Evolutionary conservation across 2,329 filamentous ascomycete species (phyloP).

Genomic region (Calonectria hawksworthii): DNA sequence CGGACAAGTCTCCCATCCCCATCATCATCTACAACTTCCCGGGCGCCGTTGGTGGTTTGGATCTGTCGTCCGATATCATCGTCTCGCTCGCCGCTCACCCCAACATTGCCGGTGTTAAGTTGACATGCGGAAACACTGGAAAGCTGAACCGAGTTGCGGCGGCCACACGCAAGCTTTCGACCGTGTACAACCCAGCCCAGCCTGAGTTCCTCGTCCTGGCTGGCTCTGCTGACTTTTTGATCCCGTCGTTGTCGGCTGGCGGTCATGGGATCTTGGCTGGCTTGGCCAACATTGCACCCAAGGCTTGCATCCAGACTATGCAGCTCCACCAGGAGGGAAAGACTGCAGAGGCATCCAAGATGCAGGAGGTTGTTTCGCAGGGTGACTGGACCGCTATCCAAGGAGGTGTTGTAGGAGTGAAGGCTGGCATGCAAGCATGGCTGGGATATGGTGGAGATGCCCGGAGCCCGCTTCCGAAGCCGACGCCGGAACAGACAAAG

Average conservation of each 20-base stretch:
- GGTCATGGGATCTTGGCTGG: constrained; percentile 81
- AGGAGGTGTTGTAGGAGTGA: constrained; percentile 79
- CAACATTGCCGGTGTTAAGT: constrained; percentile 78
- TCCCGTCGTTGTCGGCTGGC: constrained; percentile 77
- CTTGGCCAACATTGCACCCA: constrained; percentile 79
- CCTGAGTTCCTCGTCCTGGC: constrained; percentile 77
- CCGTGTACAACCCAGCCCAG: constrained; percentile 20
- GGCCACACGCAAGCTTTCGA: constrained; percentile 62
- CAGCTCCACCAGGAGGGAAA: constrained; percentile 72
- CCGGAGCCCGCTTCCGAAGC: constrained; percentile 53
- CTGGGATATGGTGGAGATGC: constrained; percentile 75
- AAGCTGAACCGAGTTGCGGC: constrained; percentile 76
- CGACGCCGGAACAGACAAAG: constrained; percentile 61
- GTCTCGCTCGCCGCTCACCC: constrained; percentile 71
- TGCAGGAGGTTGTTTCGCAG: constrained; percentile 75
- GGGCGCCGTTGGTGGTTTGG: constrained; percentile 73
- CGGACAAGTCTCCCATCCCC: constrained; percentile 73
- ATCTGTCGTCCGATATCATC: constrained; percentile 74
- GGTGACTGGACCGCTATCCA: constrained; percentile 82
- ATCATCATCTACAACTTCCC: constrained; percentile 80
- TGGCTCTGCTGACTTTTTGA: constrained; percentile 79
- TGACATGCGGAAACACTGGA: constrained; percentile 79
- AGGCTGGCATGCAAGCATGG: constrained; percentile 76
- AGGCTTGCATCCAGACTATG: constrained; percentile 72
- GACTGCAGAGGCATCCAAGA: constrained; percentile 69